A percentile compares a stretch with the other conserved stretches of the same genome.
Evolutionary conservation across 1,284 basidiomycete species (phyloP).

Genomic region (Tremellales sp.): DNA sequence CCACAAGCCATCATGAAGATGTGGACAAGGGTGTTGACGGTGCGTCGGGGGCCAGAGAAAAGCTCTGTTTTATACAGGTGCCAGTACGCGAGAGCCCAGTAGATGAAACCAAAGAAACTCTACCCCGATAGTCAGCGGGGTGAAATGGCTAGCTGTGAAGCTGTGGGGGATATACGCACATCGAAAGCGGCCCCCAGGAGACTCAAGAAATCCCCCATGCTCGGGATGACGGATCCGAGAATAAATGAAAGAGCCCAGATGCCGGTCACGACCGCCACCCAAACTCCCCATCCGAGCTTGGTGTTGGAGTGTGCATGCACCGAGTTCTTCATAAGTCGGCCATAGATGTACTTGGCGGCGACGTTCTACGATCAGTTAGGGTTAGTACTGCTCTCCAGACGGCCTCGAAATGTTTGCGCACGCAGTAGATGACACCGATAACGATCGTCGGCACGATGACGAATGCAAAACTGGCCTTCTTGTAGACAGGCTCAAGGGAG

Average conservation of each 20-base stretch:
- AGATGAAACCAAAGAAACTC: slow-evolving; percentile 48
- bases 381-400: no score
- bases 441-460: slow-evolving; percentile 44
- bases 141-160: not conserved
- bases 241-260: slow-evolving; percentile 62
- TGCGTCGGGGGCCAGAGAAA: slow-evolving; percentile 29
- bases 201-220: slow-evolving; percentile 51
- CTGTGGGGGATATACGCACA: not conserved
- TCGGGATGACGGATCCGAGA: slow-evolving; percentile 54
- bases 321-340: slow-evolving; percentile 50
- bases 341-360: slow-evolving; percentile 42
- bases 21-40: slow-evolving; percentile 39
- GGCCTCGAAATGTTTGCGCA: no score
- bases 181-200: slow-evolving; percentile 45
- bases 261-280: slow-evolving; percentile 56
- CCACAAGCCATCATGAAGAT: slow-evolving; percentile 47
- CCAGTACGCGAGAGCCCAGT: slow-evolving; percentile 52
- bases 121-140: not conserved
- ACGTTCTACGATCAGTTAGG: no score
- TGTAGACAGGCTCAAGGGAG: slow-evolving; percentile 50
- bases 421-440: slow-evolving; percentile 45
- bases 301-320: slow-evolving; percentile 58
- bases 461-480: slow-evolving; percentile 51
- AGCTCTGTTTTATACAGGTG: slow-evolving; percentile 45
- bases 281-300: slow-evolving; percentile 57